Base-by-base conservation (phyloP, 495 filamentous ascomycete species). In the Filosporella fistucella region DNA sequence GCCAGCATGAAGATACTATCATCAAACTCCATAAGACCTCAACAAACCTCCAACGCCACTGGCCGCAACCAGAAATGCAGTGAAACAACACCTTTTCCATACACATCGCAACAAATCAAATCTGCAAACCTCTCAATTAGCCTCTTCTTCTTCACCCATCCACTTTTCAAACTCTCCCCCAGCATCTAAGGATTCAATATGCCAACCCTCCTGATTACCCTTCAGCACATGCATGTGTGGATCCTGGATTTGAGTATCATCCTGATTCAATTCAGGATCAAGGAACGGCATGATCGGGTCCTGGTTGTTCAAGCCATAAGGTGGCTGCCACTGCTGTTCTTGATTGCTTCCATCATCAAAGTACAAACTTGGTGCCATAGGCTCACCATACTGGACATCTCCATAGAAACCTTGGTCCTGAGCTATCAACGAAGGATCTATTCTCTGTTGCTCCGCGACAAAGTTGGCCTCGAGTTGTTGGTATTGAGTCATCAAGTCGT, bases 181-280 rank as follows among this genome's bases (percentile, higher is more conserved):
- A 42, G 33, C 32, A 51, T 63, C 55, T 30, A 57, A 45, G 49
- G 42, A 63, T 61, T 47, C 56, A 17, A 62, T 51, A 10, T 62
- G 53, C 52, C 62, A 53, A 36, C 54, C 55, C 10, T 64, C 60
- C 16, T 64, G 60, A n/a, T 57, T 48, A 9, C 56, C 60, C 60
- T 29, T 71, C 67, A 55, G 63, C 46, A 48, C 71, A 64, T 44
- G 61, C 55, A 47, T 45, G 16, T 60, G 50, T 10, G 43, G 47
- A 38, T 57, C 57, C 6, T 60, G 49, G 30, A 56, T 54, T 28
- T 26, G 49, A 22, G 36, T 12, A 28, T 30, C n/a, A 1, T 60
- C 45, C 8, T 45, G 46, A 12, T 39, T 8, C n/a, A 51, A 42
- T 5, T 42, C 33, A 12, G 53, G 34, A 13, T 57, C 54, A 13